phyloP scores from a whole-genome alignment of 192 early-diverging fungal species.

The Umbelopsis vinacea region DNA sequence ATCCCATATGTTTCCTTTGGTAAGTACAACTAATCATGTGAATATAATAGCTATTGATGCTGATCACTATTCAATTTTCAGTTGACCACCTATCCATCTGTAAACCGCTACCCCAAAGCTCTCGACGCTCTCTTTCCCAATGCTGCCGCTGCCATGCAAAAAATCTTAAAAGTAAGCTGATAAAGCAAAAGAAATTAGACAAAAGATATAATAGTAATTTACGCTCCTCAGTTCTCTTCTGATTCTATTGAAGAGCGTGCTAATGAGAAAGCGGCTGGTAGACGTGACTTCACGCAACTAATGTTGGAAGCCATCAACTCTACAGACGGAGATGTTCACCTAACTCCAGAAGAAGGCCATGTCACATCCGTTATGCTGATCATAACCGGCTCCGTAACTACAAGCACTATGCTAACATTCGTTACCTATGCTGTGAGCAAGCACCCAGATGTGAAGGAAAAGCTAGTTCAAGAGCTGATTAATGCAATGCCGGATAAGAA shows the following conservation, averaged over 20 bases:
- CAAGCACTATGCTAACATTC: constrained; percentile 21
- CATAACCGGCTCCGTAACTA: constrained; percentile 30
- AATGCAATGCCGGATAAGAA: constrained; percentile 6
- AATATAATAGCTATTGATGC: too few species aligned
- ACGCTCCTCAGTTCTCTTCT: neutral
- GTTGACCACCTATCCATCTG: neutral
- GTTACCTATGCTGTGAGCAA: constrained; percentile 2
- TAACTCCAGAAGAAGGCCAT: constrained; percentile 18
- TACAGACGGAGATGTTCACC: neutral
- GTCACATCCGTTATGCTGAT: constrained; percentile 15
- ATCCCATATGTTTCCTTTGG: neutral
- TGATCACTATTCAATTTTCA: neutral
- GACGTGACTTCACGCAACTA: neutral
- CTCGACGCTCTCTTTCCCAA: neutral
- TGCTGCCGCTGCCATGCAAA: neutral
- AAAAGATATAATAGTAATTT: neutral
- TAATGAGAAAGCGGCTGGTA: neutral
- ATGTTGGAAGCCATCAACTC: neutral
- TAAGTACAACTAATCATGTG: neutral
- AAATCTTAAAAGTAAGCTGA: neutral
- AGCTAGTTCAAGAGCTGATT: constrained; percentile 20
- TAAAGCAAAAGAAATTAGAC: neutral
- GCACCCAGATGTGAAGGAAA: constrained; percentile 13
- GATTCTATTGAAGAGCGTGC: constrained; percentile 3
- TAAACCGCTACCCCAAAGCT: neutral